Base-by-base conservation (phyloP, 305 asterid species). In the Caryopteris hybrid region DNA sequence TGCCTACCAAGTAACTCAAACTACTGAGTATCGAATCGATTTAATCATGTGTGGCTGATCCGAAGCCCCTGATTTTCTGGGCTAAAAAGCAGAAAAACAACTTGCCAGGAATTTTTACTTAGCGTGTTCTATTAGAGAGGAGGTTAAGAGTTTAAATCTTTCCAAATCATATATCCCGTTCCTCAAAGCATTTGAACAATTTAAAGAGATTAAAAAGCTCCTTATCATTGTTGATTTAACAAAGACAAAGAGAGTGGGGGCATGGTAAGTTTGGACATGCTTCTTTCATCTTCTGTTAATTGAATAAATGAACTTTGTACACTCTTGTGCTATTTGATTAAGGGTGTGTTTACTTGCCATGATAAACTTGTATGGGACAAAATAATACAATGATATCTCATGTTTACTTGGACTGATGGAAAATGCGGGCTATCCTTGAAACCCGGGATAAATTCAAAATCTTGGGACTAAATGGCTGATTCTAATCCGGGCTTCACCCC, bases 221-320 rank as follows among this genome's bases (percentile, higher is more conserved):
- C 55, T 61, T 47, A n/a, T 61, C 61, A n/a, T 67, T 58, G 34
- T 64, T 22, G 70, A 51, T 23, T 27, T 58, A 27, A 61, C 53
- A 48, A 23, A 21, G 47, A 23, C 38, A 38, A 64, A 38, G 8
- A 54, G 60, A 47, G 10, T 12, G 16, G 33, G n/a, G 17, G 18
- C 45, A 33, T 16, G 13, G 18, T 58, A 41, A 45, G 64, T 4
- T 10, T 68, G 51, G 9, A n/a, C n/a, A n/a, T n/a, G n/a, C 17
- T 12, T 57, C 12, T 17, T 50, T 33, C 36, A 41, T 46, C 31
- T 61, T 23, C 33, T 64, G 42, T 29, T 31, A 22, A 50, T 33
- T 62, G 59, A 14, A 50, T 7, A 2, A 22, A 64, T 54, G 67
- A 70, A 41, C 57, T 42, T 38, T 57, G 12, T 55, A 48, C 31